Conservation (phyloP, 495 filamentous ascomycete species). For the Amphirosellinia nigrospora region DNA sequence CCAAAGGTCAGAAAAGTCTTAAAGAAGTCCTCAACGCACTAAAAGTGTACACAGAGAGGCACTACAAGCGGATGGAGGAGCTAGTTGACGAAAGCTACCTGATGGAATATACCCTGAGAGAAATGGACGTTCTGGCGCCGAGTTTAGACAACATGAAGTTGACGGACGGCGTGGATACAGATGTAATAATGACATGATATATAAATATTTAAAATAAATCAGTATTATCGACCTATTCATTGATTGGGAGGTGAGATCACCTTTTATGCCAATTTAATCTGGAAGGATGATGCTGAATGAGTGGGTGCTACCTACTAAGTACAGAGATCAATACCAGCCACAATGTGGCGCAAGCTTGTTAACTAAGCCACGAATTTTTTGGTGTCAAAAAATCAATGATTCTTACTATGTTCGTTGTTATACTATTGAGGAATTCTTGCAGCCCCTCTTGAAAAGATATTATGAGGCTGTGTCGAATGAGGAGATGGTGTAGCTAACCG, state of each 20-base stretch:
- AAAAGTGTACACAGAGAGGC: conserved; percentile 86
- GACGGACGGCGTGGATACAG: conserved; percentile 43
- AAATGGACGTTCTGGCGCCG: conserved; percentile 83
- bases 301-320: too few relatives aligned
- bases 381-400: conserved; percentile 4
- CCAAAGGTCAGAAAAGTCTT: conserved; percentile 67
- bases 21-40: conserved; percentile 85
- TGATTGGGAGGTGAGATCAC: neutral
- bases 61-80: conserved; percentile 86
- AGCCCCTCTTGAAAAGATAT: neutral
- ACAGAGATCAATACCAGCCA: conserved; percentile 35
- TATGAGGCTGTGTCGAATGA: conserved; percentile 22
- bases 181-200: conserved; percentile 51
- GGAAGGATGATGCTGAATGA: neutral
- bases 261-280: neutral
- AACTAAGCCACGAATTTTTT: conserved; percentile 10
- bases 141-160: conserved; percentile 38
- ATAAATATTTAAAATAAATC: conserved; percentile 24
- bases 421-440: neutral
- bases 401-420: neutral
- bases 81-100: conserved; percentile 93
- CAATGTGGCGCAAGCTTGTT: conserved; percentile 36
- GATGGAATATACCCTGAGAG: conserved; percentile 85
- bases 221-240: neutral
- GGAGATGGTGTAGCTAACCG: conserved; percentile 23